Base-by-base conservation (phyloP, 305 asterid species). In the Rubia peregrina region DNA sequence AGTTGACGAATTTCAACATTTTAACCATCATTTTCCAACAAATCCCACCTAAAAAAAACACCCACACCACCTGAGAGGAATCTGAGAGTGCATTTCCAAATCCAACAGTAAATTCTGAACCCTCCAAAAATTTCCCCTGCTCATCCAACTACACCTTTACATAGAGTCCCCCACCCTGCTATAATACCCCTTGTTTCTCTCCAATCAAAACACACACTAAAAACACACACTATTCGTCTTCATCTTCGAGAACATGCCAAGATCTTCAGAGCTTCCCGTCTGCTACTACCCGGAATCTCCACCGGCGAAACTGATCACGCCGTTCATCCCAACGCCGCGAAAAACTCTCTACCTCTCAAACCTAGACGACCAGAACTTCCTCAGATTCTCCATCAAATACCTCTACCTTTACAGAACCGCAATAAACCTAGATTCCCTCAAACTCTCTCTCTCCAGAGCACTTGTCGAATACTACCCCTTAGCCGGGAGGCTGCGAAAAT, bases 351-450 rank as follows among this genome's bases (percentile, higher is more conserved):
- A 80, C 57, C 90, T 91, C 53, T 91, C 98, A 26, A 91, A 91
- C 75, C 90, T 91, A 30, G 96, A 91, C 49, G 95, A 91, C 78
- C 92, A 91, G 55, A 85, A 67, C 70, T 91, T 91, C 83, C 82
- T 89, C 7, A 82, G 98, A 74, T 91, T 91, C 77, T 77, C 95
- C 17, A 89, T 86, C 75, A 91, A 84, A 48, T 91, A 89, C 56
- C 80, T 89, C 59, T 89, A 88, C 49, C 78, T 88, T 56, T 91
- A 78, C 83, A 65, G 68, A 24, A 88, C 81, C 44, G 70, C 89
- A 5, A 67, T 81, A 1, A 63, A 17, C 70, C 10, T 56, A 5
- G 84, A 83, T n/a, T 61, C 68, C 68, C 89, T 91, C 1, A 86
- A 82, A 75, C 48, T 36, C 24, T 79, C 93, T 0, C 86, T 91